Percentiles rank a stretch among this genome's conserved stretches.
Evolutionary conservation across 176 grass and related monocot genomes (phyloP).

Genomic region (Triticum monococcum): DNA sequence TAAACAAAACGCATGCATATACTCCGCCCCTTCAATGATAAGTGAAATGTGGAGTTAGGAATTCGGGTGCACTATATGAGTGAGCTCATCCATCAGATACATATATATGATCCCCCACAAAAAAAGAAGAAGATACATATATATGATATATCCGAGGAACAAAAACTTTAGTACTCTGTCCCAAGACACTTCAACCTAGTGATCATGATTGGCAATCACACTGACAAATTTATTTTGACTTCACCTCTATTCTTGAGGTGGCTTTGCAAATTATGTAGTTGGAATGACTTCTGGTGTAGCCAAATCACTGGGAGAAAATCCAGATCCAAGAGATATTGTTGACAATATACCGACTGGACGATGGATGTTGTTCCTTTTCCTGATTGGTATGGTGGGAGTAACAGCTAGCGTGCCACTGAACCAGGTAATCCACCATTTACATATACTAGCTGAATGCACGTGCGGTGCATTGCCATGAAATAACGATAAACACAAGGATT

Average conservation of each 20-base stretch:
- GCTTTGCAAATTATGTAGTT: slow-evolving; percentile 49
- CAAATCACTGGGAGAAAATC: slow-evolving; percentile 23
- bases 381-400: slow-evolving; percentile 33
- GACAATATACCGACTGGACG: slow-evolving; percentile 10
- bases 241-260: slow-evolving; percentile 28
- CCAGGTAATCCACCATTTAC: slow-evolving; percentile 29
- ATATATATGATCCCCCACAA: too few species aligned
- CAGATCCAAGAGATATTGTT: slow-evolving; percentile 39
- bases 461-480: too few species aligned
- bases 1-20: not conserved
- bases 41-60: too few species aligned
- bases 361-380: slow-evolving; percentile 49
- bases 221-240: not conserved
- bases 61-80: not conserved
- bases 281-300: slow-evolving; percentile 48
- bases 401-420: slow-evolving; percentile 29
- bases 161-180: not conserved
- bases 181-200: not conserved
- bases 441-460: too few species aligned
- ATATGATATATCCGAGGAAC: too few species aligned
- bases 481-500: too few species aligned
- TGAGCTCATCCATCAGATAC: not conserved
- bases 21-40: too few species aligned
- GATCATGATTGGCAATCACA: not conserved
- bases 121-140: too few species aligned